These are phyloP conservation scores for Globisporangium iwayamae DNA, from an alignment of 352 stramenopile species.

Conservation along the genomic window DNA sequence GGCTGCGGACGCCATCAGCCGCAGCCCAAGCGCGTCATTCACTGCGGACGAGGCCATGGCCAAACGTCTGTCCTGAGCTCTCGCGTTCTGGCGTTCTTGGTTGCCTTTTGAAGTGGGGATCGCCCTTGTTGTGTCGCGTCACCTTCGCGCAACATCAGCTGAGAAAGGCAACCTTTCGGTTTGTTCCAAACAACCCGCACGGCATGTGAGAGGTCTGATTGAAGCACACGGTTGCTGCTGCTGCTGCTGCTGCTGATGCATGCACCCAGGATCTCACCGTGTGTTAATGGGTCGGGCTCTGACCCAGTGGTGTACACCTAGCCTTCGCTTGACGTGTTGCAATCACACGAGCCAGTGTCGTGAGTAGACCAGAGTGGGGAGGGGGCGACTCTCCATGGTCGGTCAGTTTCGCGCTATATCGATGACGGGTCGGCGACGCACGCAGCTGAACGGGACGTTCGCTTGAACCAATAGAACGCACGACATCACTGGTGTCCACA, in stretches of 20 bases:
- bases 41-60: background rate
- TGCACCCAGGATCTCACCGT: too few species aligned
- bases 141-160: conserved; percentile 5
- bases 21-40: background rate
- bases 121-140: background rate
- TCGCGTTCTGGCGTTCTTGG: background rate
- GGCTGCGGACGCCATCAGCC: background rate
- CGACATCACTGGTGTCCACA: too few species aligned
- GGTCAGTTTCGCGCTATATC: background rate
- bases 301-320: background rate
- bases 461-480: too few species aligned
- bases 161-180: conserved; percentile 4
- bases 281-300: too few species aligned
- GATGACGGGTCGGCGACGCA: background rate
- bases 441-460: too few species aligned
- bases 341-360: background rate
- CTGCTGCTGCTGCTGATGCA: too few species aligned
- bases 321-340: background rate
- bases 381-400: background rate
- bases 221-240: too few species aligned
- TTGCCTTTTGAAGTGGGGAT: background rate
- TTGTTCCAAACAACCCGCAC: background rate
- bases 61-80: background rate
- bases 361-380: background rate
- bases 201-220: too few species aligned